Base-by-base conservation (phyloP, 495 filamentous ascomycete species). In the Neurospora sp. region DNA sequence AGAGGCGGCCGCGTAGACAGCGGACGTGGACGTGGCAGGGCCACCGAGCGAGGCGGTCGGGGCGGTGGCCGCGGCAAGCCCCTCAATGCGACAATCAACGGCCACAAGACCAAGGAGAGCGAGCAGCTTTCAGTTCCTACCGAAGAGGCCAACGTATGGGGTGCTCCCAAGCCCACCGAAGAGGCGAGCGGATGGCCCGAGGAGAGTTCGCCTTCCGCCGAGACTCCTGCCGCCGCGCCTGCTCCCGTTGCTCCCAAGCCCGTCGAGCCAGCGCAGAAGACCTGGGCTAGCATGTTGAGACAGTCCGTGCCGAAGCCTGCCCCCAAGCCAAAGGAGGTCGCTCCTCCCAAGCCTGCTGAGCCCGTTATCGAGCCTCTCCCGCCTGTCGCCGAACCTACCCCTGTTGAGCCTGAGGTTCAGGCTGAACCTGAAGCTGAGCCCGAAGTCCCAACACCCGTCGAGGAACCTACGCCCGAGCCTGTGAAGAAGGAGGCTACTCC, bases 1-100 rank as follows among this genome's bases (percentile, higher is more conserved):
- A 89, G 94, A 79, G 90, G 88, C 72, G 88, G 88, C 74, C 91
- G 93, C 79, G 83, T 88, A 75, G 93, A 95, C 46, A 81, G 85
- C 77, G 86, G 87, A 75, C 88, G 90, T 81, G 88, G 89, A 79
- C 91, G 93, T 76, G 89, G 90, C 78, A 90, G 93, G 79, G 91
- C 90, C 78, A 88, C 88, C 77, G 90, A 92, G 72, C 91, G 93
- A 77, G 83, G 83, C 73, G 91, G 92, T 76, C 91, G 94, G 82
- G 91, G 93, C 77, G 89, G 88, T 78, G 81, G 75, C 72, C 84
- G 85, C 70, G 84, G 83, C 74, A 83, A 78, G 71, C 86, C 88
- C 72, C 80, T 88, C 75, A 83, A 84, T 44, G 83, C 86, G 39
- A 81, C 88, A 60, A 84, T 85, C 12, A 88, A 87, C 74, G 87